Base-by-base conservation (phyloP, 805 yeast genomes). In the Cyberlindnera mycetangii region DNA sequence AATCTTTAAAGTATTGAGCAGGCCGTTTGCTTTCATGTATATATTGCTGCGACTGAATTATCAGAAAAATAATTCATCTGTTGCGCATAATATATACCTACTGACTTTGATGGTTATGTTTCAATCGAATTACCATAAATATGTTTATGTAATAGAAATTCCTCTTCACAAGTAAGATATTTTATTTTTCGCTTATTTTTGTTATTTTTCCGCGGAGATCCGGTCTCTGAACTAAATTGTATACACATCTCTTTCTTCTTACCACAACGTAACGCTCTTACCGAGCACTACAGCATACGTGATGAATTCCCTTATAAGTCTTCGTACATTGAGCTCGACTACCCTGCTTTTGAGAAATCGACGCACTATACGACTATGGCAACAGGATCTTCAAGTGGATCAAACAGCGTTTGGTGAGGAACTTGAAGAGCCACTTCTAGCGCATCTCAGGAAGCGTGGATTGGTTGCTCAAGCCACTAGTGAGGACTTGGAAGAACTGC, bases 381-480 rank as follows among this genome's bases (percentile, higher is more conserved):
- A 48, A 28, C 48, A 49, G 38, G 36, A 38, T 20, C 48, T 61
- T 33, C 44, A 40, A 9, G 39, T 55, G 5, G 59, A 62, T 31
- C 55, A 51, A 31, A 19, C 25, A 3, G 53, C 49, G 4, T 42
- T 62, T 4, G 39, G 45, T 14, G 32, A 49, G 0, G 77, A 73
- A 32, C 46, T 64, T 0, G 42, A 59, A 17, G 65, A 64, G 28
- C 73, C 78, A 1, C 45, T 78, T 7, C 30, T 78, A 6, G 41
- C 48, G 2, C 72, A 72, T 46, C 56, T 78, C 10, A 51, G 61
- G n/a, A 61, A 63, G 20, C 67, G 84, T 45, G 79, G 79, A 0
- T 62, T 79, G 2, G 52, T 79, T 1, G 69, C 75, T 20, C 68
- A 65, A 7, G 56, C 62, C 35, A 67, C 75, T 0, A 69, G 66